Conservation (phyloP, 257 asterid genomes). For the Plantago ovata region DNA sequence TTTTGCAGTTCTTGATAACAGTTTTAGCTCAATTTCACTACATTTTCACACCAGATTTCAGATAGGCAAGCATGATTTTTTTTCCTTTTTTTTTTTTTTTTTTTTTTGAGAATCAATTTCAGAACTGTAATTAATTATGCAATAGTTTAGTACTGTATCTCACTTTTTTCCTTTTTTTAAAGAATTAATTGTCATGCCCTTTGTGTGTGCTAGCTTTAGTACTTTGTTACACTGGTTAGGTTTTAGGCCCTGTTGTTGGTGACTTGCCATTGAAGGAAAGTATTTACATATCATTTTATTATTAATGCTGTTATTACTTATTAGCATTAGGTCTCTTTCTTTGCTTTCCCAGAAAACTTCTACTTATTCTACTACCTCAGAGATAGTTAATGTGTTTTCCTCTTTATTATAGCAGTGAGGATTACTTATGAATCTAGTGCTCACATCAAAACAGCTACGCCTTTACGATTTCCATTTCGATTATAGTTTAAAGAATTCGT, state of each 20-base stretch:
- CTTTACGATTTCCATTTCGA: slow-evolving; percentile 37
- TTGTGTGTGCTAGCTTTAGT: not conserved
- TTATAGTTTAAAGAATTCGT: slow-evolving; percentile 45
- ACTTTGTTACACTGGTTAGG: slow-evolving; percentile 2
- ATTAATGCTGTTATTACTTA: not conserved
- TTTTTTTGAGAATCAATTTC: too few species aligned
- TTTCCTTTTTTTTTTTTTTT: too few species aligned
- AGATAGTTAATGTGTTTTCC: slow-evolving; percentile 3
- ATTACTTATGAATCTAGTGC: slow-evolving; percentile 50
- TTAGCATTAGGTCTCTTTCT: slow-evolving; percentile 12
- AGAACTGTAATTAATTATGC: too few species aligned
- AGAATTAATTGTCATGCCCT: not conserved
- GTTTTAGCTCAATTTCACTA: too few species aligned
- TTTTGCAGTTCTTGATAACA: not conserved
- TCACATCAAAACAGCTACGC: slow-evolving; percentile 30
- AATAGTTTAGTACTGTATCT: too few species aligned
- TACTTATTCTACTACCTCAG: slow-evolving; percentile 23
- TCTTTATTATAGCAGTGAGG: slow-evolving; percentile 23
- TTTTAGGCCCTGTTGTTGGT: slow-evolving; percentile 13
- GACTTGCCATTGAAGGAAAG: slow-evolving; percentile 38
- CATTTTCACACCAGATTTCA: too few species aligned
- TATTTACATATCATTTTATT: slow-evolving; percentile 21
- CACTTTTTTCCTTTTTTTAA: too few species aligned
- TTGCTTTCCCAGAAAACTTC: slow-evolving; percentile 13
- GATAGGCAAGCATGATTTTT: too few species aligned